phyloP scores from a whole-genome alignment of 2,329 filamentous ascomycete species.

The Atkinsonella hypoxylon region DNA sequence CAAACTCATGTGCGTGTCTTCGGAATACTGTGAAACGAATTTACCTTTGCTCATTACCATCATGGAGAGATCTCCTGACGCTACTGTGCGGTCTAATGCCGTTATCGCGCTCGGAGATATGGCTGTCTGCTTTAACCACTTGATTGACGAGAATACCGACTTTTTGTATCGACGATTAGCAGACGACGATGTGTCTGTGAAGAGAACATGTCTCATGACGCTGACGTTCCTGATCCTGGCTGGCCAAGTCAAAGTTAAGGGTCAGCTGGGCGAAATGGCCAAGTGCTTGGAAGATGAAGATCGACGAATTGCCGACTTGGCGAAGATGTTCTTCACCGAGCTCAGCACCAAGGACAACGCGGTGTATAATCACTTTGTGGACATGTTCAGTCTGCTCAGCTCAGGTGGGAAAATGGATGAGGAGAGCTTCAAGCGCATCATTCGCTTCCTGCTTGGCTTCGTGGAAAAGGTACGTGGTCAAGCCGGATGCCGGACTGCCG shows the following conservation, averaged over 20 bases:
- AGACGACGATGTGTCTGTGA: slow-evolving; percentile 78
- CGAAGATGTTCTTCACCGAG: slow-evolving; percentile 97
- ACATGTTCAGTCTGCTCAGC: slow-evolving; percentile 92
- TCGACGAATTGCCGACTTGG: slow-evolving; percentile 83
- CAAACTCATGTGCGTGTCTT: slow-evolving; percentile 97
- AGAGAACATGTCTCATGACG: slow-evolving; percentile 96
- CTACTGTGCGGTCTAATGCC: slow-evolving; percentile 87
- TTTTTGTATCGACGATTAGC: slow-evolving; percentile 91
- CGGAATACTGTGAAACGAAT: slow-evolving; percentile 91
- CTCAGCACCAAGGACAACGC: slow-evolving; percentile 97
- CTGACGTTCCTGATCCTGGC: slow-evolving; percentile 93
- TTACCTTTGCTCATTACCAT: slow-evolving; percentile 92
- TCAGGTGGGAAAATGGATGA: slow-evolving; percentile 72
- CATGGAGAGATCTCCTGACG: slow-evolving; percentile 85
- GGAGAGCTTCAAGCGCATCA: slow-evolving; percentile 72
- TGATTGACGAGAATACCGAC: slow-evolving; percentile 98
- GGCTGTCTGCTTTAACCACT: slow-evolving; percentile 98
- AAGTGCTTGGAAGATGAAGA: slow-evolving; percentile 98
- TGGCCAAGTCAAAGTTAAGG: slow-evolving; percentile 98
- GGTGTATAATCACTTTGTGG: slow-evolving; percentile 98
- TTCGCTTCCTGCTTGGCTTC: slow-evolving; percentile 89
- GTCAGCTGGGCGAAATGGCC: slow-evolving; percentile 95
- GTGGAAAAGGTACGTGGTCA: slow-evolving; percentile 72
- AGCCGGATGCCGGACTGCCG: slow-evolving; percentile 8
- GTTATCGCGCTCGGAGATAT: slow-evolving; percentile 97